phyloP scores from a whole-genome alignment of 139 green algal genomes.

The Closterium sp. region DNA sequence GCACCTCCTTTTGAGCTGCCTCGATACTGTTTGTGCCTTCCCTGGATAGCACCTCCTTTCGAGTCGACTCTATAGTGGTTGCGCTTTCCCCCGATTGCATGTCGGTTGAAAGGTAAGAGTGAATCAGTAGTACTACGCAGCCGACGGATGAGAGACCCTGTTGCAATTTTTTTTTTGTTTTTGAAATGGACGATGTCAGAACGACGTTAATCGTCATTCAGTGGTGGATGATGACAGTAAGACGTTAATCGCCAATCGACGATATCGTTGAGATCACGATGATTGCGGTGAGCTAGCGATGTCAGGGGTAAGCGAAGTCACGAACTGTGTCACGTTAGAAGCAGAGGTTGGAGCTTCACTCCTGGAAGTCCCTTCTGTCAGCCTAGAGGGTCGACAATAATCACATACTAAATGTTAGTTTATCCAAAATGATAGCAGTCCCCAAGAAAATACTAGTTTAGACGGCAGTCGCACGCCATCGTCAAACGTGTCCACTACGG shows the following conservation, averaged over 20 bases:
- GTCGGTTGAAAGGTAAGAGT: neutral
- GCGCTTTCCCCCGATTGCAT: neutral
- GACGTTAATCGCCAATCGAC: neutral
- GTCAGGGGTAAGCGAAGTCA: too few species aligned
- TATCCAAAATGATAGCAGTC: too few species aligned
- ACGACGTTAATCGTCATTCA: neutral
- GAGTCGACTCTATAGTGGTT: neutral
- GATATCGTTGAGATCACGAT: neutral
- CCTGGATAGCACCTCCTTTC: neutral
- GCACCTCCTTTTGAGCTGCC: neutral
- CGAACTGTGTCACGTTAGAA: neutral
- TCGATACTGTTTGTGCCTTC: neutral
- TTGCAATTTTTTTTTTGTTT: too few species aligned
- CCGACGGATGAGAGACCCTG: too few species aligned
- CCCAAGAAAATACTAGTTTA: too few species aligned
- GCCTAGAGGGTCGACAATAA: neutral
- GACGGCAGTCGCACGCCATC: too few species aligned
- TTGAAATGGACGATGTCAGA: too few species aligned
- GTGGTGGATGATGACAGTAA: neutral
- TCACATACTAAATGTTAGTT: too few species aligned
- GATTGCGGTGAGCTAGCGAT: neutral
- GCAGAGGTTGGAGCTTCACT: neutral
- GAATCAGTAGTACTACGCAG: neutral
- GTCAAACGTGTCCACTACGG: too few species aligned
- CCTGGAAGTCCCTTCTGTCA: neutral